A percentile compares a stretch with the other conserved stretches of the same genome.
Conservation (phyloP, 345 rosid genomes). For the Cardamine resedifolia region DNA sequence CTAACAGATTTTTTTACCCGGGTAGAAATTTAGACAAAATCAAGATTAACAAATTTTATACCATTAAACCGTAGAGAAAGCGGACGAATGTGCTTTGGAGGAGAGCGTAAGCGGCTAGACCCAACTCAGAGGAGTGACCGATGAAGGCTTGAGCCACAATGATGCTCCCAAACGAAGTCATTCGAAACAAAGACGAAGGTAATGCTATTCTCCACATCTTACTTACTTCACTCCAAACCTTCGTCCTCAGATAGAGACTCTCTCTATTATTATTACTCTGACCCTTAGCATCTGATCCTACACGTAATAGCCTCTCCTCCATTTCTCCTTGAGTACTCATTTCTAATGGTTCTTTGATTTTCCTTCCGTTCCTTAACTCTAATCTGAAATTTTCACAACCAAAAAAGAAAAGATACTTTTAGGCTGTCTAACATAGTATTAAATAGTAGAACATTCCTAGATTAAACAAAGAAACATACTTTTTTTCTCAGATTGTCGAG, state of each 20-base stretch:
- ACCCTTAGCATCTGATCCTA: conserved; percentile 13
- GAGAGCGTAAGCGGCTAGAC: conserved; percentile 62
- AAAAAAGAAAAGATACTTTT: no score
- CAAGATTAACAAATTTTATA: conserved; percentile 8
- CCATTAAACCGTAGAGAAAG: conserved; percentile 56
- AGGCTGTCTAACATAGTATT: no score
- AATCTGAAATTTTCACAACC: not conserved
- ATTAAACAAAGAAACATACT: no score
- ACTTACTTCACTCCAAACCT: conserved; percentile 50
- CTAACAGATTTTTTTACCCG: not conserved
- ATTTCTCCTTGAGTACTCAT: conserved; percentile 38
- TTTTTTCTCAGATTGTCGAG: no score
- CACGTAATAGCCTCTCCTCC: conserved; percentile 36
- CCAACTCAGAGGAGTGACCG: conserved; percentile 45
- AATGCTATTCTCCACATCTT: conserved; percentile 52
- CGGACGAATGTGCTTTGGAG: conserved; percentile 53
- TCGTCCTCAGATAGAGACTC: conserved; percentile 31
- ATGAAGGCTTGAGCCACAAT: conserved; percentile 64
- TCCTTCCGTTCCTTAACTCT: not conserved
- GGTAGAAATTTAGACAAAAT: not conserved
- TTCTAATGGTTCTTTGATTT: not conserved
- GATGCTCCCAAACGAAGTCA: conserved; percentile 47
- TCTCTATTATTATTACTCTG: conserved; percentile 22
- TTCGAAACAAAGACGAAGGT: conserved; percentile 51
- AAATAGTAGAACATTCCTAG: no score